Evolutionary conservation across 2,329 filamentous ascomycete species (phyloP).

Genomic region (Pseudogymnoascus sp.): DNA sequence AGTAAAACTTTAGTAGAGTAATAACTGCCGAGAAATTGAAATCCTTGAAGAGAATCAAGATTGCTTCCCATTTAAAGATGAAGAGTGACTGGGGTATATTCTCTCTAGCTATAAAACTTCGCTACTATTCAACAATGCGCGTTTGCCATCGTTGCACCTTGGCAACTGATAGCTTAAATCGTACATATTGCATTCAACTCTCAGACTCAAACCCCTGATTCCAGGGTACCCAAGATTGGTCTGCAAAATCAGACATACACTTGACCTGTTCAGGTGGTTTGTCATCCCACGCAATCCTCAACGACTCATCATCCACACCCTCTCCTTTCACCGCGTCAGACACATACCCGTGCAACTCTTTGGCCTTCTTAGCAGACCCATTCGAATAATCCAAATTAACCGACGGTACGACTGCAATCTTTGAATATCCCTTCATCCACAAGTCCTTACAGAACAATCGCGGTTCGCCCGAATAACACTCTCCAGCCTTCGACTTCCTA

Average conservation of each 20-base stretch:
- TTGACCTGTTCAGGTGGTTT: conserved; percentile 16
- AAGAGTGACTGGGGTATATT: too few species aligned
- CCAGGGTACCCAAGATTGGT: conserved; percentile 14
- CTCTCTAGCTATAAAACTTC: too few species aligned
- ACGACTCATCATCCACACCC: neutral
- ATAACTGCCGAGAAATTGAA: too few species aligned
- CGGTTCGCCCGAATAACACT: conserved; percentile 49
- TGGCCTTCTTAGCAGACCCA: conserved; percentile 38
- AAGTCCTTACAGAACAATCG: conserved; percentile 51
- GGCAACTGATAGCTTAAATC: too few species aligned
- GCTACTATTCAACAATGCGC: too few species aligned
- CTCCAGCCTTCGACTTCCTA: conserved; percentile 33
- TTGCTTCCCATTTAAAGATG: too few species aligned
- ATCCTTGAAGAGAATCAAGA: too few species aligned
- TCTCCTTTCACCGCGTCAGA: conserved; percentile 30
- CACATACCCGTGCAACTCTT: conserved; percentile 43
- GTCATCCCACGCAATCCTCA: conserved; percentile 14
- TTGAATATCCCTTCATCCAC: conserved; percentile 42
- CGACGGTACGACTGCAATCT: conserved; percentile 48
- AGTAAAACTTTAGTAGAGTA: too few species aligned
- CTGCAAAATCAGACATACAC: conserved; percentile 14
- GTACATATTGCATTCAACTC: neutral
- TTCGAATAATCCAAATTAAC: conserved; percentile 50
- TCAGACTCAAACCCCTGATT: conserved; percentile 5
- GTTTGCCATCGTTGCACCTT: too few species aligned